Percentiles rank a stretch among this genome's conserved stretches.
These are phyloP conservation scores for Ajuga chamaepitys DNA, from an alignment of 257 asterid genomes.

Conservation along the genomic window DNA sequence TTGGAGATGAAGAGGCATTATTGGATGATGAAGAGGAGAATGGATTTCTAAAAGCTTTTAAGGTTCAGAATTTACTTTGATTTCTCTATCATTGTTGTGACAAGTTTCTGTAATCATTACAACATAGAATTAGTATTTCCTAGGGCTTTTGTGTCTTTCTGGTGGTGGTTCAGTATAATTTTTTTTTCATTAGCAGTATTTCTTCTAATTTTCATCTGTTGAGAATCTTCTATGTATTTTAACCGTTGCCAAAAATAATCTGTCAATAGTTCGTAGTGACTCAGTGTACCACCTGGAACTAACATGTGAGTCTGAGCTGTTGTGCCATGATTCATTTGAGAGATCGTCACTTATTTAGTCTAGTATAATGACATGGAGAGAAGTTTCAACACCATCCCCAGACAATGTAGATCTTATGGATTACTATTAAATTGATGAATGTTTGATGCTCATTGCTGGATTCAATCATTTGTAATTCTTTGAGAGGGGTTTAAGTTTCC, in stretches of 20 bases:
- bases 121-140: background rate
- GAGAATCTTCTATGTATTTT: background rate
- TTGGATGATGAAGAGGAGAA: slow-evolving; percentile 90
- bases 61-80: slow-evolving; percentile 41
- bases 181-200: background rate
- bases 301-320: slow-evolving; percentile 13
- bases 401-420: background rate
- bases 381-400: slow-evolving; percentile 1
- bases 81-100: background rate
- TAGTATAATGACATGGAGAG: background rate
- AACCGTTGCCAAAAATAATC: background rate
- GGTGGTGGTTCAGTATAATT: background rate
- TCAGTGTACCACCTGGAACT: slow-evolving; percentile 3
- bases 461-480: background rate
- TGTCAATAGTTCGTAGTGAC: background rate
- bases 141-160: background rate
- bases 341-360: slow-evolving; percentile 3
- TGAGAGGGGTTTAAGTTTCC: background rate
- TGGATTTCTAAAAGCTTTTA: slow-evolving; percentile 90
- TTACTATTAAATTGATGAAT: background rate
- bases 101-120: background rate
- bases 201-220: background rate
- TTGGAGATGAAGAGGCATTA: slow-evolving; percentile 70
- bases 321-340: slow-evolving; percentile 3
- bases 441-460: background rate